Evolutionary conservation across 108 stramenopile genomes (phyloP).

Genomic region (Fragilaria crotonensis): DNA sequence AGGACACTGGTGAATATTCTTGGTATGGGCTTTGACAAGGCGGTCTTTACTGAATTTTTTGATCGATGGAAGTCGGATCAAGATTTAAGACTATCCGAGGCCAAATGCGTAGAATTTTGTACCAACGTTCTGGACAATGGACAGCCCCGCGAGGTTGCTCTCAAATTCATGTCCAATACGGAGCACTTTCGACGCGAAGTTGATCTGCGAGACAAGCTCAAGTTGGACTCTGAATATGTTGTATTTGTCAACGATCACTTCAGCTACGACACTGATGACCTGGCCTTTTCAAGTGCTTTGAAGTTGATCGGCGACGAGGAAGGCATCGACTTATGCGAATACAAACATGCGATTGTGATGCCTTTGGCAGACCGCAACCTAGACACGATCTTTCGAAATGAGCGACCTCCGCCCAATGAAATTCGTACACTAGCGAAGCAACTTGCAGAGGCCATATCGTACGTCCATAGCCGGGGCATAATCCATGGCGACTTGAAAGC

Average conservation of each 20-base stretch:
- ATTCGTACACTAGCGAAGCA: neutral
- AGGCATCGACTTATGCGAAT: neutral
- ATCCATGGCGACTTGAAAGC: conserved; percentile 22
- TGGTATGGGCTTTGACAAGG: neutral
- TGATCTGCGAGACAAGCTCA: neutral
- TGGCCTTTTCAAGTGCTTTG: neutral
- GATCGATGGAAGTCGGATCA: neutral
- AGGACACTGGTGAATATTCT: neutral
- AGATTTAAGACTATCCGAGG: neutral
- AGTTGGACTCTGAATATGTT: neutral
- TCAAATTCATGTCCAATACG: neutral
- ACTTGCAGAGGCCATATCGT: conserved; percentile 1
- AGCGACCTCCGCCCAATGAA: conserved; percentile 1
- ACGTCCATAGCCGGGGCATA: conserved; percentile 7
- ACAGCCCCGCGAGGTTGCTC: neutral
- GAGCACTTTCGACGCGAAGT: neutral
- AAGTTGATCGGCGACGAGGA: neutral
- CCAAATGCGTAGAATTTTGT: neutral
- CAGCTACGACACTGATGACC: neutral
- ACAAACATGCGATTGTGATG: conserved; percentile 12
- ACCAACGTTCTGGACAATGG: neutral
- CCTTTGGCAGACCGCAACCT: conserved; percentile 15
- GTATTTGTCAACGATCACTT: neutral
- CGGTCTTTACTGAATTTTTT: conserved; percentile 1
- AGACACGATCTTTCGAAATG: conserved; percentile 10